Base-by-base conservation (phyloP, 169 alveolate genomes). In the Plasmodium knowlesi region DNA sequence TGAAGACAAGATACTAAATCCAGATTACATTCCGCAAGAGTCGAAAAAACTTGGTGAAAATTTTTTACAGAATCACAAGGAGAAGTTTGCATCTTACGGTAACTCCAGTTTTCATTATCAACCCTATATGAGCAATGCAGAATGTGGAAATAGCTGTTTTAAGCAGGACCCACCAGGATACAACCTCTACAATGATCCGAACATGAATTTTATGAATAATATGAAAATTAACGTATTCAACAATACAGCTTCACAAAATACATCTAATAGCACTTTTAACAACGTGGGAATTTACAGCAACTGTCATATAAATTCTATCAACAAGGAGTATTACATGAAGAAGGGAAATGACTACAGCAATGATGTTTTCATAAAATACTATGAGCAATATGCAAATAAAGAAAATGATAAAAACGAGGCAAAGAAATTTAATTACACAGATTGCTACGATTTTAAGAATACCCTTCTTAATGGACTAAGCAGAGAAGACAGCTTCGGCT, bases 361-460 rank as follows among this genome's bases (percentile, higher is more conserved):
- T 70, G 95, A 91, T 37, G 83, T 57, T 25, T 91, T 91, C 83
- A 91, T 91, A 22, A 91, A 67, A 70, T 91, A 91, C 71, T 91
- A 91, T 78, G 86, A 91, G 83, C 54, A 91, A 30, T 82, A 91
- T 82, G 14, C 92, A 28, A 80, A 81, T 72, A 91, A 82, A 32
- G 92, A 91, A 39, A 53, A 22, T 43, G 92, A 88, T 57, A 61
- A 41, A 72, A 72, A 91, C n/a, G 92, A 91, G 30, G 80, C 30
- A 91, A 73, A 91, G 67, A 80, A 82, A 72, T 91, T 91, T 14
- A 91, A 91, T 82, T 91, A 91, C 70, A 91, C 95, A n/a, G 95
- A 91, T 61, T 91, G 95, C 39, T 91, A 91, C 57, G 95, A 91
- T 91, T 91, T 91, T 78, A 82, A 80, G 61, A 82, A 91, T 82